Base-by-base conservation (phyloP, 768 basidiomycete species). In the Phlebiopsis gigantea region DNA sequence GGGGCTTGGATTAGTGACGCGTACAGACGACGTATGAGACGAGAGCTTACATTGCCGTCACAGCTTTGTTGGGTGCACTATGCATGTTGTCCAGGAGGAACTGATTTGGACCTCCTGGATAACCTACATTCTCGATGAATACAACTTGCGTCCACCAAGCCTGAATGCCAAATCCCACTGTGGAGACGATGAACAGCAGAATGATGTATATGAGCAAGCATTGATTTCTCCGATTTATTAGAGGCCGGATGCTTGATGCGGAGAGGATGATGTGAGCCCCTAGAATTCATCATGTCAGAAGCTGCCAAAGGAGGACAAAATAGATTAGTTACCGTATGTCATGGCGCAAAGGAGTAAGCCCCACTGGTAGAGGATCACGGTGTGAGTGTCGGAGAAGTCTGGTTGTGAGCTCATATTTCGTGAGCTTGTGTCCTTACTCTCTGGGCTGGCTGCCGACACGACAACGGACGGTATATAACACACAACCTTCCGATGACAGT, bases 11-110 rank as follows among this genome's bases (percentile, higher is more conserved):
- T 30, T 7, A 46, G 17, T n/a, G 19, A 22, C 21, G 24, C 17
- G 21, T 39, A 17, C 8, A 45, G 22, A 46, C 4, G 43, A 29
- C 41, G 5, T 34, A 21, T 17, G 29, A 47, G 34, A 15, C 17
- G 12, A 41, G 49, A 63, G 34, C 68, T 49, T 47, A 70, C 69
- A 62, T 57, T 22, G 58, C 59, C 7, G 68, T 65, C 9, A 67
- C 41, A 10, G 57, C 61, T 10, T 66, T 42, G 46, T 66, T 65
- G 12, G 57, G 50, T 24, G 60, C 48, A 24, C 61, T 59, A 19
- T 50, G 49, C 0, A 61, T 42, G 19, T 67, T 56, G 34, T 61
- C 45, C 21, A 56, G 50, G 28, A 69, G 56, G 48, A 66, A 72
- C 17, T 41, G 29, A 21, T 59, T 56, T 12, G 69, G 65, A 2